Percentiles rank a stretch among this genome's conserved stretches.
These are phyloP conservation scores for Heliamphora pulchella DNA, from an alignment of 179 eudicot genomes.

Conservation along the genomic window DNA sequence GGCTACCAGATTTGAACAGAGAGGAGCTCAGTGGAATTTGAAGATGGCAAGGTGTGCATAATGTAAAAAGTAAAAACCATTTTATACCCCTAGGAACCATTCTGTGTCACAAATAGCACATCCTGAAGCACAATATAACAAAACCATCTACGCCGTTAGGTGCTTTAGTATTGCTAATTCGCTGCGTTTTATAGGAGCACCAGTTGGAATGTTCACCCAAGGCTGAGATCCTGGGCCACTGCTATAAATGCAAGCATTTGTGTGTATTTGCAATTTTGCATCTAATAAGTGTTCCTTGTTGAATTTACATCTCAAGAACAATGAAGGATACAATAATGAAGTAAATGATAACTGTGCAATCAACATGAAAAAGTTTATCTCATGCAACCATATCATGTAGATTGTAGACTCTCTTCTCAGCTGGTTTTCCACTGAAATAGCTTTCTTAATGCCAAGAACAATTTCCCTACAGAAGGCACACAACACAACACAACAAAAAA, in stretches of 20 bases:
- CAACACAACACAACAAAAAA: background rate
- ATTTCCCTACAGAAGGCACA: background rate
- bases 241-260: background rate
- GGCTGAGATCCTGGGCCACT: background rate
- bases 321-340: background rate
- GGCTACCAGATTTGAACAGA: no score
- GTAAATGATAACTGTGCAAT: background rate
- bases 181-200: background rate
- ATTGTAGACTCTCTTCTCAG: background rate
- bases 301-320: background rate
- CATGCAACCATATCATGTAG: background rate
- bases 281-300: background rate
- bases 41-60: background rate
- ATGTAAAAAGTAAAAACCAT: background rate
- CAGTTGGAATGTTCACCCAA: background rate
- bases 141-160: no score
- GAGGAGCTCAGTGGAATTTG: background rate
- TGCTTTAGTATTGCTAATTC: no score
- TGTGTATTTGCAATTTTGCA: background rate
- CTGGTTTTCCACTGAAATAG: background rate
- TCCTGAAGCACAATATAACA: no score
- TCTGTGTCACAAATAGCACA: background rate
- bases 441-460: background rate
- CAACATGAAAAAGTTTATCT: background rate
- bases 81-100: background rate